Conservation (phyloP, 345 rosid genomes). For the Mallotus nudiflorus region DNA sequence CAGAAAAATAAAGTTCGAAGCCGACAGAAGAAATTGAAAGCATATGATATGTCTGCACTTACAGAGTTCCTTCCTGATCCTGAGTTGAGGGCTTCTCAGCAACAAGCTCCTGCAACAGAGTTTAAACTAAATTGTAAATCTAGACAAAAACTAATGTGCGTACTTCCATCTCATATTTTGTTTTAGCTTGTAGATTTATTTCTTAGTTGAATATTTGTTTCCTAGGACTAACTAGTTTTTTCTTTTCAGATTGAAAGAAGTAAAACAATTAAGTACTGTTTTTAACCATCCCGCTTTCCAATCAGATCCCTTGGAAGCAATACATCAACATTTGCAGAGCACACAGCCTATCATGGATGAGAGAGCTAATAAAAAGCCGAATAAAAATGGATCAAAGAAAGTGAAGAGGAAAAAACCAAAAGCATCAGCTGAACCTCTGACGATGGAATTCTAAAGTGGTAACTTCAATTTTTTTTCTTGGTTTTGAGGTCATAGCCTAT, state of each 20-base stretch:
- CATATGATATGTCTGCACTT: constrained; percentile 65
- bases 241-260: constrained; percentile 59
- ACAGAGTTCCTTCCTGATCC: constrained; percentile 88
- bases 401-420: constrained; percentile 41
- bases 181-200: neutral
- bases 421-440: constrained; percentile 19
- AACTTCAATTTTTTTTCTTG: neutral
- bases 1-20: constrained; percentile 58
- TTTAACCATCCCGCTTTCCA: constrained; percentile 66
- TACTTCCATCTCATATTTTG: constrained; percentile 7
- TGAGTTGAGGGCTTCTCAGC: constrained; percentile 43
- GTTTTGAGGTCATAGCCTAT: neutral
- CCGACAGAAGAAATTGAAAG: constrained; percentile 71
- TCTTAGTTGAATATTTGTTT: neutral
- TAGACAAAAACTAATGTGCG: constrained; percentile 64
- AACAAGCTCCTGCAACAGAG: constrained; percentile 37
- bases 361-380: constrained; percentile 54
- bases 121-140: constrained; percentile 72
- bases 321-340: constrained; percentile 65
- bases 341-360: constrained; percentile 61
- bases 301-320: constrained; percentile 71
- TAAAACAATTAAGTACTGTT: constrained; percentile 57
- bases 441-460: constrained; percentile 47
- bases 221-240: constrained; percentile 7
- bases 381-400: constrained; percentile 54